Evolutionary conservation across 2,329 filamentous ascomycete species (phyloP).

Genomic region (Fusarium tanahbumbuense): DNA sequence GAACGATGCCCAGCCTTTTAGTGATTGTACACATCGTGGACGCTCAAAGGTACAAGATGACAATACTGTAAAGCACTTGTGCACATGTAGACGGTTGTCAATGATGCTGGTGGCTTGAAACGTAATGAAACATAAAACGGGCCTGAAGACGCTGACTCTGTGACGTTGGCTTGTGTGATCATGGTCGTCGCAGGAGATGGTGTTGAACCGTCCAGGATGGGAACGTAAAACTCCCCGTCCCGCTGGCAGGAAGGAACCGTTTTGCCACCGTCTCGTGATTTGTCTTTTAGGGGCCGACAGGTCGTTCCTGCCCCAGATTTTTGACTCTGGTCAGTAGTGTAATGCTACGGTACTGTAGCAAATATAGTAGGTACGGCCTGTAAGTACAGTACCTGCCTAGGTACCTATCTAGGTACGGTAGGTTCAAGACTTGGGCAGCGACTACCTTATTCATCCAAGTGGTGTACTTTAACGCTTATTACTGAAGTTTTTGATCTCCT

Average conservation of each 20-base stretch:
- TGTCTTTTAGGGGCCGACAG: neutral
- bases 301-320: conserved; percentile 32
- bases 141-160: conserved; percentile 6
- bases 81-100: conserved; percentile 6
- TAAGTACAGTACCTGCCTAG: neutral
- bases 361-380: neutral
- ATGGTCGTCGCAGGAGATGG: conserved; percentile 16
- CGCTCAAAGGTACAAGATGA: conserved; percentile 4
- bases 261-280: conserved; percentile 39
- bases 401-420: too few species aligned
- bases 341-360: neutral
- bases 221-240: conserved; percentile 40
- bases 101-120: conserved; percentile 32
- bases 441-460: neutral
- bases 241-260: conserved; percentile 27
- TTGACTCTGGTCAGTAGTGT: conserved; percentile 32
- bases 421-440: neutral
- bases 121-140: conserved; percentile 33
- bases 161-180: conserved; percentile 21
- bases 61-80: conserved; percentile 1
- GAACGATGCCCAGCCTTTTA: neutral
- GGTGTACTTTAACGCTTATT: neutral
- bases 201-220: conserved; percentile 17
- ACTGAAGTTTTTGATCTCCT: neutral
- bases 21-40: neutral